Evolutionary conservation across 805 yeast species (phyloP).

Genomic region (Barnettozyma botsteinii): DNA sequence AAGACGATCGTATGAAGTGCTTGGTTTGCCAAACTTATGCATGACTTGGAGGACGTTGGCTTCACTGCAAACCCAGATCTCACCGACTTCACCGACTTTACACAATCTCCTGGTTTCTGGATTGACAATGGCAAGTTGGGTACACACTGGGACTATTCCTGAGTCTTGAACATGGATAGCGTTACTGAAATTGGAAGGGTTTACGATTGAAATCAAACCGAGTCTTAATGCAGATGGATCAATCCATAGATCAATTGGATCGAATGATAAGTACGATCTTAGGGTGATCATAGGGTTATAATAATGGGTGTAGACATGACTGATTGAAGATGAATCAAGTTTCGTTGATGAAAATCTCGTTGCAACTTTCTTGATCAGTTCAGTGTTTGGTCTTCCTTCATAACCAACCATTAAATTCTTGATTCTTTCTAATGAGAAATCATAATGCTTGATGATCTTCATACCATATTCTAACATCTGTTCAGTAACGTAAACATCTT

Average conservation of each 20-base stretch:
- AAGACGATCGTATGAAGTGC: slow-evolving; percentile 17
- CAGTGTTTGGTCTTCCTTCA: slow-evolving; percentile 65
- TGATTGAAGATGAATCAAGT: slow-evolving; percentile 62
- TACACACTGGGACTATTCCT: slow-evolving; percentile 93
- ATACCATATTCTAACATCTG: slow-evolving; percentile 79
- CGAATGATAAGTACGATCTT: slow-evolving; percentile 81
- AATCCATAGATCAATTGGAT: slow-evolving; percentile 79
- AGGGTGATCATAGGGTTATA: slow-evolving; percentile 81
- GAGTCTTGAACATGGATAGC: slow-evolving; percentile 84
- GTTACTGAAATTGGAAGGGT: slow-evolving; percentile 61
- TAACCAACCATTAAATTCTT: slow-evolving; percentile 82
- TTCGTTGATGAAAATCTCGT: slow-evolving; percentile 58
- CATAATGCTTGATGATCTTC: slow-evolving; percentile 51
- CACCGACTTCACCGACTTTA: slow-evolving; percentile 89
- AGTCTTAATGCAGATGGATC: slow-evolving; percentile 88
- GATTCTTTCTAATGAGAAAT: slow-evolving; percentile 47
- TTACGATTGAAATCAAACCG: slow-evolving; percentile 76
- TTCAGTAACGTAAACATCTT: slow-evolving; percentile 78
- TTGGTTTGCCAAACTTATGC: slow-evolving; percentile 43
- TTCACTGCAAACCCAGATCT: slow-evolving; percentile 92
- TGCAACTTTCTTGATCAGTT: slow-evolving; percentile 50
- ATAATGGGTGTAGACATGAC: slow-evolving; percentile 69
- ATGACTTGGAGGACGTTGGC: slow-evolving; percentile 60
- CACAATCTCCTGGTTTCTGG: slow-evolving; percentile 84
- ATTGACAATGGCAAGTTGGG: slow-evolving; percentile 89